Conservation (phyloP, 345 rosid species). For the Bruguiera gymnorhiza region DNA sequence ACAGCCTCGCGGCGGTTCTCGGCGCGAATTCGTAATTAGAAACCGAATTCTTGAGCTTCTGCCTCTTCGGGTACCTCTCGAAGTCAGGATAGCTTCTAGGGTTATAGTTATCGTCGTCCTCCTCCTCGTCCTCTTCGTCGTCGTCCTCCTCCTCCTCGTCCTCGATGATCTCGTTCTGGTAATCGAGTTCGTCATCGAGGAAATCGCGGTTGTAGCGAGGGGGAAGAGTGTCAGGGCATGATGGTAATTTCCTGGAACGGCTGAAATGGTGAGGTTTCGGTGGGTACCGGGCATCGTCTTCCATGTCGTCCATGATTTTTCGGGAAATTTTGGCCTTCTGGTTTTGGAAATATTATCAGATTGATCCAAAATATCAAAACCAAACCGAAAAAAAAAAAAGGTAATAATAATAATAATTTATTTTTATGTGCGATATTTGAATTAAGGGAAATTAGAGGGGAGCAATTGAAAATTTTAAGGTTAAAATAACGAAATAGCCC, state of each 20-base stretch:
- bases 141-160: conserved; percentile 24
- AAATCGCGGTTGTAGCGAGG: conserved; percentile 16
- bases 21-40: conserved; percentile 33
- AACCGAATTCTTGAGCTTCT: conserved; percentile 26
- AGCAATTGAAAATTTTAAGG: too few relatives aligned
- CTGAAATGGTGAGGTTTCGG: conserved; percentile 30
- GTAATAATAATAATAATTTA: too few relatives aligned
- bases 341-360: too few relatives aligned
- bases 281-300: conserved; percentile 31
- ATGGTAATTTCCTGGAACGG: conserved; percentile 25
- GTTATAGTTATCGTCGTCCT: background rate
- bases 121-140: conserved; percentile 6
- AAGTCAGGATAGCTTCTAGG: conserved; percentile 21
- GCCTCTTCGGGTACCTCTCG: conserved; percentile 41
- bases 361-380: too few relatives aligned
- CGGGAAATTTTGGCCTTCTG: too few relatives aligned
- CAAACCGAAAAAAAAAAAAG: too few relatives aligned
- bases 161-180: conserved; percentile 7
- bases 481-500: too few relatives aligned
- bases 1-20: background rate
- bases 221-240: conserved; percentile 17
- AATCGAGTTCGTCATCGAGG: too few relatives aligned
- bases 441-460: too few relatives aligned
- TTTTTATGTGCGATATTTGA: too few relatives aligned
- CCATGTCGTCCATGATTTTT: too few relatives aligned